Base-by-base conservation (phyloP, 2,329 filamentous ascomycete genomes). In the Elsinoe australis region DNA sequence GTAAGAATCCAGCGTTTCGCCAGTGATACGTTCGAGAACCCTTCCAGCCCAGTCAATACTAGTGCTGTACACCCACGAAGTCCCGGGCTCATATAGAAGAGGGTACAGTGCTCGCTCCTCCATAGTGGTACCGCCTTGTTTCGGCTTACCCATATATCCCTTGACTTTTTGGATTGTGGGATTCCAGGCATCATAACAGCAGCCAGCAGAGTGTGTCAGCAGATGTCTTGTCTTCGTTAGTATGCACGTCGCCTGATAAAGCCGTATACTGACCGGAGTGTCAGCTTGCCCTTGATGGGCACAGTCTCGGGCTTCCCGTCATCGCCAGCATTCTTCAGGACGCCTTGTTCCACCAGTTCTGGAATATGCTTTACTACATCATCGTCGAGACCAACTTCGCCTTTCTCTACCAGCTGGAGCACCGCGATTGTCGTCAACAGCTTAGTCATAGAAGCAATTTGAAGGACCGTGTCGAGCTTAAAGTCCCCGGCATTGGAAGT, bases 321-420 rank as follows among this genome's bases (percentile, higher is more conserved):
- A 0, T 68, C 65, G 8, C 66, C 60, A 51, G 72, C 75, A 2
- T 69, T 71, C 0, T 63, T 68, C 3, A 80, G 54, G 18, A 80
- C 65, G 7, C 70, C 61, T 49, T 74, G 70, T 1, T 59, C 58
- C 0, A 65, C 65, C 0, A 80, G 64, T 24, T 75, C 73, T 0
- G 75, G 76, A 1, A 72, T 61, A 2, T 75, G 41, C 0, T 54
- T 29, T 0, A 66, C 63, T 0, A 79, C 54, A 47, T 77, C 70
- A 2, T 67, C 68, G 6, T 70, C 66, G 0, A 79, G 62, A 1
- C 57, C 57, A 0, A 79, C 55, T 0, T 71, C 58, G 0, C 73
- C 74, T 5, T 71, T 65, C 28, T 80, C 75, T 1, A 79, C 73
- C 36, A 72, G 70, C 50, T 78, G 73, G n/a, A 80, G 56, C 1